Conservation (phyloP, 192 early-diverging fungal genomes). For the Chytriomyces sp. region DNA sequence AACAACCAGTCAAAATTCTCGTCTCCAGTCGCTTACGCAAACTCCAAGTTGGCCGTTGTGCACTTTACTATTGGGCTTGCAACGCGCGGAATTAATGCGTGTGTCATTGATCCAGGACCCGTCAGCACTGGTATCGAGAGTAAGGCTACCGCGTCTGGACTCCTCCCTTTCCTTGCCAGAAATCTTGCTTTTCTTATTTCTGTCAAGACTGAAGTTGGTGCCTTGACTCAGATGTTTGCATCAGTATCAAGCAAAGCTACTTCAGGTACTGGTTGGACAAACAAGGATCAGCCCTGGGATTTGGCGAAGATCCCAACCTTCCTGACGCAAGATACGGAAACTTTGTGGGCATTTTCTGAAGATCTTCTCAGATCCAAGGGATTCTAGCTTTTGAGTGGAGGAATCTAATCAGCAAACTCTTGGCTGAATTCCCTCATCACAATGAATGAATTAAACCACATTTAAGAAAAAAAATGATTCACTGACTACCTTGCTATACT, state of each 20-base stretch:
- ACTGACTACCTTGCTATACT: no score
- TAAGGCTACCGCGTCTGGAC: not conserved
- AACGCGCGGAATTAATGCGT: not conserved
- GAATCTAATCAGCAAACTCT: no score
- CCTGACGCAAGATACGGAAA: constrained; percentile 2
- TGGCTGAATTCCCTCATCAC: no score
- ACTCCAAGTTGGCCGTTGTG: constrained; percentile 17
- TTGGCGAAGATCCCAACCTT: not conserved
- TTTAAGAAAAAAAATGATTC: no score
- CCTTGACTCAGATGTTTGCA: constrained; percentile 5
- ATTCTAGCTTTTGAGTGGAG: constrained; percentile 10
- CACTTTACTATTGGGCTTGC: constrained; percentile 7
- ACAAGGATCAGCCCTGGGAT: constrained; percentile 6
- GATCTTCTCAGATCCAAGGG: constrained; percentile 16
- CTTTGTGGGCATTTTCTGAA: constrained; percentile 16
- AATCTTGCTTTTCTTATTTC: not conserved
- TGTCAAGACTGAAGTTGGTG: not conserved
- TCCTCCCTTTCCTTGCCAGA: not conserved
- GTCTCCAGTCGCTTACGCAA: constrained; percentile 3
- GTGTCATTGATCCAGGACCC: constrained; percentile 14
- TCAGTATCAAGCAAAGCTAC: not conserved
- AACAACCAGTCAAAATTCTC: not conserved
- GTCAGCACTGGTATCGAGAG: constrained; percentile 10
- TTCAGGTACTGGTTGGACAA: constrained; percentile 4
- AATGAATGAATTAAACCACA: no score